Evolutionary conservation across 148 eudicot species (phyloP).

Genomic region (Cornus kousa): DNA sequence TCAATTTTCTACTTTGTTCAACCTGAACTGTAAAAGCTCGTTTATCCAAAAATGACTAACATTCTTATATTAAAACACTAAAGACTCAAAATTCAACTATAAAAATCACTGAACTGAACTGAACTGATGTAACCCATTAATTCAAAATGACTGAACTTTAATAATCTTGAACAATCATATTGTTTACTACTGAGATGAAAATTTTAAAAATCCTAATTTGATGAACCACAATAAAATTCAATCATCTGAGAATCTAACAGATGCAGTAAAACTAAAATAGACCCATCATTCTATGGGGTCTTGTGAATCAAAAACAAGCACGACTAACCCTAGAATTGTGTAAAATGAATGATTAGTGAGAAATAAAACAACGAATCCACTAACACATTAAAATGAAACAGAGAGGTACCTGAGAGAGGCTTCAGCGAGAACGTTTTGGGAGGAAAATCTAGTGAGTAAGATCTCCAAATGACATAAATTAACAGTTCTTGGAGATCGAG

Average conservation of each 20-base stretch:
- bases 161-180: not conserved
- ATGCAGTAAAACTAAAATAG: not conserved
- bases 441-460: not conserved
- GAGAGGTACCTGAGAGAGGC: slow-evolving; percentile 2
- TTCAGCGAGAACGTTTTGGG: not conserved
- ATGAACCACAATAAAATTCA: not conserved
- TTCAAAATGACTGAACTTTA: not conserved
- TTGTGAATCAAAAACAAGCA: not conserved
- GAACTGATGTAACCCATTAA: not conserved
- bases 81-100: no score
- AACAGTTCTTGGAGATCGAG: no score
- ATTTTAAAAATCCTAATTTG: not conserved
- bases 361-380: not conserved
- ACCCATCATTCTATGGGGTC: not conserved
- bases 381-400: not conserved
- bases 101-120: no score
- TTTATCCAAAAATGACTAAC: no score
- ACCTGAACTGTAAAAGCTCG: no score
- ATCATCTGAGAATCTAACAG: not conserved
- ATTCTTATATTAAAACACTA: no score
- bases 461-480: no score
- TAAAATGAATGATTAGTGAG: not conserved
- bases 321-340: slow-evolving; percentile 8
- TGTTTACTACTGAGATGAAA: not conserved
- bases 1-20: no score